A percentile compares a stretch with the other conserved stretches of the same genome.
phyloP scores from a whole-genome alignment of 208 protist genomes.

The Leishmania lainsoni region DNA sequence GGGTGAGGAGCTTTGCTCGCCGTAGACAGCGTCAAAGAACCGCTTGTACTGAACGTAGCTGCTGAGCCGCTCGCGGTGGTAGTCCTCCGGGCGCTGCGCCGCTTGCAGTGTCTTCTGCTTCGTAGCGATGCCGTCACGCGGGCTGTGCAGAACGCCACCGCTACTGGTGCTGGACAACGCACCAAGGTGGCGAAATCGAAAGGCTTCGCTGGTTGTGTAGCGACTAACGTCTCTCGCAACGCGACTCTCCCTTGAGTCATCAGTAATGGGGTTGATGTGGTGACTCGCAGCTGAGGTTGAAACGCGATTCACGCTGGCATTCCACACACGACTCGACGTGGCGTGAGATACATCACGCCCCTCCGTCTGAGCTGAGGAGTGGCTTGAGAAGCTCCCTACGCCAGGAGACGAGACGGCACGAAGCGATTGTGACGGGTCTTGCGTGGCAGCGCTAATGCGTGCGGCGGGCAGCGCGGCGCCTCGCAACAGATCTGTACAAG shows the following conservation, averaged over 20 bases:
- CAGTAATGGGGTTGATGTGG: not conserved
- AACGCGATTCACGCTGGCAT: not conserved
- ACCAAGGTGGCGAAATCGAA: conserved; percentile 10
- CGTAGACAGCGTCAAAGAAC: conserved; percentile 31
- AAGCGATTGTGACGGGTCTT: not conserved
- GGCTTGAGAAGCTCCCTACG: not conserved
- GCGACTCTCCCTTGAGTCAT: not conserved
- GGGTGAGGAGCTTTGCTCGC: not conserved
- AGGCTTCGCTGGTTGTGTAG: conserved; percentile 14
- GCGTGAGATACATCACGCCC: not conserved
- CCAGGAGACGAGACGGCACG: not conserved
- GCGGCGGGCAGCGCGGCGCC: no score
- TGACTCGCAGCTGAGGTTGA: conserved; percentile 1
- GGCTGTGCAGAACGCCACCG: not conserved
- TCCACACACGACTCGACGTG: not conserved
- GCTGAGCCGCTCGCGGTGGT: not conserved
- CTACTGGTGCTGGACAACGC: not conserved
- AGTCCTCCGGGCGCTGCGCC: not conserved
- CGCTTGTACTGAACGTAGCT: conserved; percentile 34
- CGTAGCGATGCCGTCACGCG: not conserved
- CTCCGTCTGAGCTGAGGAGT: not conserved
- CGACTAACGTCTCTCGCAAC: not conserved
- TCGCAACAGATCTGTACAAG: not conserved
- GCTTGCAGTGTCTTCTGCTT: not conserved
- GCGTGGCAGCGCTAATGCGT: not conserved